Evolutionary conservation across 768 basidiomycete species (phyloP).

Genomic region (Suillus hirtellus): DNA sequence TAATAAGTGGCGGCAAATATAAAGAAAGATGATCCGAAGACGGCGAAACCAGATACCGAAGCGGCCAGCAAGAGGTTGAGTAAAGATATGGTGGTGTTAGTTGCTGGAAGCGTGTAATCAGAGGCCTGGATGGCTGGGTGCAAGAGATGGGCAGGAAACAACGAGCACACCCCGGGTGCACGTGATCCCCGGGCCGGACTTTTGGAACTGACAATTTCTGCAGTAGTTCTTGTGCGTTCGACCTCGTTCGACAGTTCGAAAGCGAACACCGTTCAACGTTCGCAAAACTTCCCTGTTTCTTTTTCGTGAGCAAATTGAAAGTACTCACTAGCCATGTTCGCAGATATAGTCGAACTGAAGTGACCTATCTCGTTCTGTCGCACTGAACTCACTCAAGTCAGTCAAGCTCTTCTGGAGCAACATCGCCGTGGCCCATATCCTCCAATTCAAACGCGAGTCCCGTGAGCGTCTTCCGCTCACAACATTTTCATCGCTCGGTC

Average conservation of each 20-base stretch:
- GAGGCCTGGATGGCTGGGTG: no score
- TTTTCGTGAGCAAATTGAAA: neutral
- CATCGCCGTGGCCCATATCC: slow-evolving; percentile 33
- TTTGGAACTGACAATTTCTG: no score
- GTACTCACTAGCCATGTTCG: neutral
- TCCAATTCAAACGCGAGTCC: slow-evolving; percentile 25
- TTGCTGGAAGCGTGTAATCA: neutral
- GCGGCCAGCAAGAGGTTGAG: neutral
- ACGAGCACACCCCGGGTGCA: no score
- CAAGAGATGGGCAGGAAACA: no score
- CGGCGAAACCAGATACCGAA: neutral
- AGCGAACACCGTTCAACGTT: neutral
- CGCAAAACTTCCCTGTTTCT: neutral
- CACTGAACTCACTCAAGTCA: slow-evolving; percentile 7
- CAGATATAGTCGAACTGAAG: neutral
- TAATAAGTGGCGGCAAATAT: neutral
- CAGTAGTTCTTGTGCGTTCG: no score
- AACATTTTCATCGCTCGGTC: slow-evolving; percentile 48
- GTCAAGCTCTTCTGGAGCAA: slow-evolving; percentile 23
- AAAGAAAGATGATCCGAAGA: neutral
- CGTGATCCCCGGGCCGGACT: no score
- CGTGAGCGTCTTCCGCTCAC: slow-evolving; percentile 43
- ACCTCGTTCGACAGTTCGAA: neutral
- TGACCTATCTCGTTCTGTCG: neutral
- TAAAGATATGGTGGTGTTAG: neutral